phyloP scores from a whole-genome alignment of 2,329 filamentous ascomycete species.

The Trichoderma gracile region DNA sequence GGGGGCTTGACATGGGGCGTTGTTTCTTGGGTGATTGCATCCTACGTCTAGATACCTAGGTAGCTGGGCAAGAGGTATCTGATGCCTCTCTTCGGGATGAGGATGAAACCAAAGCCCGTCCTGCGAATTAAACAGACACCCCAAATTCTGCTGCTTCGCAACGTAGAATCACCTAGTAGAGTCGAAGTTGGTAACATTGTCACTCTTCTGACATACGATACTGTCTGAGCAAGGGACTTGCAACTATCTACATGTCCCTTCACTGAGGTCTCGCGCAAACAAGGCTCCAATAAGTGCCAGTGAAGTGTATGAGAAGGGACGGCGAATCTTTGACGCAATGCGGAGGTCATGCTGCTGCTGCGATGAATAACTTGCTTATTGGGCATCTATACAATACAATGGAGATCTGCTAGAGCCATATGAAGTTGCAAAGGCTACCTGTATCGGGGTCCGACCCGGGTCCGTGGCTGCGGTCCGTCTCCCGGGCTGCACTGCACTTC shows the following conservation, averaged over 20 bases:
- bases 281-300: too few relatives aligned
- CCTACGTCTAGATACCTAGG: too few relatives aligned
- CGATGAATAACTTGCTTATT: too few relatives aligned
- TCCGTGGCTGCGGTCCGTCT: slow-evolving; percentile 4
- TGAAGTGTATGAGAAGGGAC: too few relatives aligned
- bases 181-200: not conserved
- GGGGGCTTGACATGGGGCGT: not conserved
- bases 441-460: slow-evolving; percentile 17
- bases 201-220: too few relatives aligned
- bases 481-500: not conserved
- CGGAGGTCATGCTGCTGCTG: too few relatives aligned
- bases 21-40: not conserved
- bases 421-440: not conserved
- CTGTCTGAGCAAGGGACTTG: too few relatives aligned
- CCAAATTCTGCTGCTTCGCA: too few relatives aligned
- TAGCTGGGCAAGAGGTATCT: too few relatives aligned
- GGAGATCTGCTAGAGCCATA: not conserved
- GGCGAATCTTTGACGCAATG: too few relatives aligned
- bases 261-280: too few relatives aligned
- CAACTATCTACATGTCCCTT: too few relatives aligned
- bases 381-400: not conserved
- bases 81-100: not conserved
- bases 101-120: not conserved
- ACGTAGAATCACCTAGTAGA: not conserved
- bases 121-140: not conserved